Conservation (phyloP, 2,329 filamentous ascomycete species). For the Drechslerella dactyloides region DNA sequence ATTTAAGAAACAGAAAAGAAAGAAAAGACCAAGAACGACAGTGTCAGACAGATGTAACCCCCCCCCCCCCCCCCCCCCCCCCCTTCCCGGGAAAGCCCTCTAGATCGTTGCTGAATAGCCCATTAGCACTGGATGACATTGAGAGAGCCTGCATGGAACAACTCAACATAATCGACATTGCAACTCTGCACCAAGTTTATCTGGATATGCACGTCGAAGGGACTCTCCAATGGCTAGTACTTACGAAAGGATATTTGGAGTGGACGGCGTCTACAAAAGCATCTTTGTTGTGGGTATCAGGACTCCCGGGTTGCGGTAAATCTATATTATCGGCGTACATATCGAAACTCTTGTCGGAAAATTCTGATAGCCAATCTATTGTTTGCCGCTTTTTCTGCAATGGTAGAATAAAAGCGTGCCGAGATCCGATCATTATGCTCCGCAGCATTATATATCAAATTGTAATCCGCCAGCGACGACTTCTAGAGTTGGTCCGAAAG, state of each 20-base stretch:
- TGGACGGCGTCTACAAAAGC: neutral
- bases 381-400: constrained; percentile 12
- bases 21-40: neutral
- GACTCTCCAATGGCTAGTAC: constrained; percentile 6
- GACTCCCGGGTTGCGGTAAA: constrained; percentile 12
- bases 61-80: no score
- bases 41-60: constrained; percentile 12
- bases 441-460: constrained; percentile 20
- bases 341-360: neutral
- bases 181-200: neutral
- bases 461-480: constrained; percentile 5
- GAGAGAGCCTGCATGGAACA: constrained; percentile 14
- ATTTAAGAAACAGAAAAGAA: constrained; percentile 1
- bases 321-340: constrained; percentile 11
- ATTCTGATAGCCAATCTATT: neutral
- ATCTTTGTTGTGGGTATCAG: constrained; percentile 5
- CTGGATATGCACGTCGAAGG: constrained; percentile 5
- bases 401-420: constrained; percentile 5
- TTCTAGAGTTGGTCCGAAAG: constrained; percentile 9
- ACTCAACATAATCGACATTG: constrained; percentile 16
- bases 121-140: constrained; percentile 12
- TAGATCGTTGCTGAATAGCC: no score
- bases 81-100: no score
- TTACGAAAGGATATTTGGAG: neutral
- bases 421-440: constrained; percentile 4